A percentile compares a stretch with the other conserved stretches of the same genome.
Evolutionary conservation across 2,329 filamentous ascomycete genomes (phyloP).

Genomic region (Hymenoscyphus repandus): DNA sequence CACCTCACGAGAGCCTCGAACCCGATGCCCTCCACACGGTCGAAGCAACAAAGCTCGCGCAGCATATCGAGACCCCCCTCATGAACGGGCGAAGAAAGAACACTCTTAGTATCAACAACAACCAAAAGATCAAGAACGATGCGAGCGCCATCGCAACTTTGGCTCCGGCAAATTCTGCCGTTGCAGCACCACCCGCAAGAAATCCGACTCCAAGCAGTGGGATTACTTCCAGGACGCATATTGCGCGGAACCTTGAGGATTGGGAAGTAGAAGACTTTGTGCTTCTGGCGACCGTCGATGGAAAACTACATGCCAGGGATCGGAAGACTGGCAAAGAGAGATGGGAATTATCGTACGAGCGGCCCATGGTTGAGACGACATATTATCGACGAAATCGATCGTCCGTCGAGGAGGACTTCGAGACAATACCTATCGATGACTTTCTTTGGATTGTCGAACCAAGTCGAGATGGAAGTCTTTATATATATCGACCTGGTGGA

Average conservation of each 20-base stretch:
- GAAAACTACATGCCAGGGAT: slow-evolving; percentile 87
- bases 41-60: slow-evolving; percentile 26
- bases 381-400: slow-evolving; percentile 71
- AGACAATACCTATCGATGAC: slow-evolving; percentile 64
- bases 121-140: slow-evolving; percentile 48
- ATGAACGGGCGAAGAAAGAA: slow-evolving; percentile 27
- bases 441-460: slow-evolving; percentile 96
- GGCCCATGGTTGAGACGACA: slow-evolving; percentile 84
- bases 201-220: slow-evolving; percentile 51
- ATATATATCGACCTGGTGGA: slow-evolving; percentile 71
- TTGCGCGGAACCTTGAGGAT: slow-evolving; percentile 96
- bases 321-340: slow-evolving; percentile 76
- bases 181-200: slow-evolving; percentile 84
- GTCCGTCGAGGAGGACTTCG: slow-evolving; percentile 50
- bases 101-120: slow-evolving; percentile 25
- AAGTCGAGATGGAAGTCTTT: slow-evolving; percentile 78
- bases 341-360: slow-evolving; percentile 80
- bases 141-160: slow-evolving; percentile 96
- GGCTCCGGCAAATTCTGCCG: slow-evolving; percentile 94
- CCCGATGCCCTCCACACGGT: slow-evolving; percentile 22
- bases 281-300: slow-evolving; percentile 99
- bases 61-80: slow-evolving; percentile 30
- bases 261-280: slow-evolving; percentile 99
- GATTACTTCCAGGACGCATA: slow-evolving; percentile 73
- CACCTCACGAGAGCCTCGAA: slow-evolving; percentile 27